Evolutionary conservation across 2,329 filamentous ascomycete genomes (phyloP), one percentile per base, ranked within the genome.

Genomic region (Botrytis deweyae): DNA sequence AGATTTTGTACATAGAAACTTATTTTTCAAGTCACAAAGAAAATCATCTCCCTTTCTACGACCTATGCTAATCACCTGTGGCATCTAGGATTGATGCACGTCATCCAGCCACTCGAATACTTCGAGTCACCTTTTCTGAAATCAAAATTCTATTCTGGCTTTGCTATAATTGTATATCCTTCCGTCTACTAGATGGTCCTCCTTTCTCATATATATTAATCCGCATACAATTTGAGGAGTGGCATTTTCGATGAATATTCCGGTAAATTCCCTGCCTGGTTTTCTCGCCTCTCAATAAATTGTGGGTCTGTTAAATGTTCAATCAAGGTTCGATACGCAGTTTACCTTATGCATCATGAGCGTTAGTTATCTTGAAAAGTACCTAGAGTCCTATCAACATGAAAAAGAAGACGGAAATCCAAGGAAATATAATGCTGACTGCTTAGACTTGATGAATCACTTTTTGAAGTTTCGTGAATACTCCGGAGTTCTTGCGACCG

Each of bases 171-270:
- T 18, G 6, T 18, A 29, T 8, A 29, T 18, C 29, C 14, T 29
- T 5, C 0, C 14, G 3, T 29, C 1, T 29, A 16, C n/a, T 29
- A 2, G 0, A 6, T 18, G n/a, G 14, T 29, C 7, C 12, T 55
- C 6, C 3, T 18, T 2, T 29, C 29, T 55, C n/a, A 29, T 55
- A 16, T 25, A 7, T n/a, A 18, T 29, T 29, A 55, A 8, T 52
- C 14, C 14, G 2, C n/a, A 4, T 8, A 6, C 52, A 29, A 25
- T 25, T n/a, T 14, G n/a, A 55, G 6, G 4, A 55, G 1, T 3
- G n/a, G n/a, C 6, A 8, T 29, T 55, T 18, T 55, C n/a, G 7
- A 29, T 55, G 25, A n/a, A 16, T 29, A 29, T n/a, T 55, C 12
- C 1, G 12, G 25, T 3, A 16, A n/a, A 29, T 29, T 18, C 8